Conservation (phyloP, 139 green algal species). For the Micromonas pusilla region DNA sequence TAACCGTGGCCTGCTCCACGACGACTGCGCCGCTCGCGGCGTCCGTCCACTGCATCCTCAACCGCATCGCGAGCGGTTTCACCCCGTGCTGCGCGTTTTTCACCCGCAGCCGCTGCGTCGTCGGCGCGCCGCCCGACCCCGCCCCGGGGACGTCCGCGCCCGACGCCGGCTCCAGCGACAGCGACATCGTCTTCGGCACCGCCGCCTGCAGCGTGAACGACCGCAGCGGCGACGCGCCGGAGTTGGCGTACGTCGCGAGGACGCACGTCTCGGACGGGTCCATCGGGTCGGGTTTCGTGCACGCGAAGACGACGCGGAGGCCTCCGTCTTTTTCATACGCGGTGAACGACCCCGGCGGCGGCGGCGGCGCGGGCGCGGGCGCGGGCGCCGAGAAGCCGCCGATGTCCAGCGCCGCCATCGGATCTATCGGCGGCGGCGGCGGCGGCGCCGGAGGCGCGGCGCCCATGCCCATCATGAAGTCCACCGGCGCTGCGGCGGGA, state of each 20-base stretch:
- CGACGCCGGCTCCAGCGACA: background rate
- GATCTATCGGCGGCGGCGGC: background rate
- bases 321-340: background rate
- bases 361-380: background rate
- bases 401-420: background rate
- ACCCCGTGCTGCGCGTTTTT: background rate
- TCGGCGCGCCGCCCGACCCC: too few relatives aligned
- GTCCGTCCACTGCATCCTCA: background rate
- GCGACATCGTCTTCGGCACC: constrained; percentile 16
- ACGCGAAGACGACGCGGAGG: background rate
- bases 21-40: background rate
- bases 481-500: background rate
- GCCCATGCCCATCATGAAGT: background rate
- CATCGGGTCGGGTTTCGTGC: background rate
- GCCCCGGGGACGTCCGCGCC: background rate
- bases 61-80: constrained; percentile 16
- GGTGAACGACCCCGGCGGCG: background rate
- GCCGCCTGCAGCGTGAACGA: background rate
- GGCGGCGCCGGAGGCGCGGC: background rate
- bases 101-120: background rate
- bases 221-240: background rate
- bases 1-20: background rate
- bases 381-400: background rate
- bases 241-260: background rate
- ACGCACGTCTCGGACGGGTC: background rate